Base-by-base conservation (phyloP, 164 flowering plant species). In the Stephania japonica region DNA sequence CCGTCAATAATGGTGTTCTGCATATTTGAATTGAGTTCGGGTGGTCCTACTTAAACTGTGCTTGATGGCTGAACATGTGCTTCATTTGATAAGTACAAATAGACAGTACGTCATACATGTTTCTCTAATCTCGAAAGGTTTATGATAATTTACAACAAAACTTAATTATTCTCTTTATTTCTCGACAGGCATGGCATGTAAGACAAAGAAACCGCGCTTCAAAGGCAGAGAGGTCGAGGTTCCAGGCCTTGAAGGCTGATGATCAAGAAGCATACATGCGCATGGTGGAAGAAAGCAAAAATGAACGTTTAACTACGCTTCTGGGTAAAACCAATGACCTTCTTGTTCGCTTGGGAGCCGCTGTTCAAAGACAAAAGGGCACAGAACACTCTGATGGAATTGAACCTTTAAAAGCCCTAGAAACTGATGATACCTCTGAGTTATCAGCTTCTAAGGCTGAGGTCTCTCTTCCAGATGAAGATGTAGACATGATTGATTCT, bases 201-300 rank as follows among this genome's bases (percentile, higher is more conserved):
- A 91, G 91, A 83, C 99, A 93, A 83, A 91, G 97, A 78, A 97
- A 93, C 73, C 90, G 98, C 61, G 97, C 94, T 67, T 87, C 98
- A 68, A 78, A 97, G 56, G 91, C 90, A 42, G 99, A 96, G 83
- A 93, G 89, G 81, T 72, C 90, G 71, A 92, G 99, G 85, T 81
- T 93, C 78, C 97, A 92, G 79, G 97, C 97, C 65, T 75, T 96
- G 73, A 96, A 90, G 85, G 84, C 95, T 71, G 98, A 90, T 82
- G 99, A 96, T 80, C 97, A 96, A 78, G 99, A 96, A 85, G 96
- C 98, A 11, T 93, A 96, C 81, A 87, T 93, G 99, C 82, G 81
- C 82, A 84, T 93, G 91, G 98, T 96, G 0, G 94, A 93, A 81
- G 99, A 96, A 86, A 93, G 98, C 84, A 96, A 96, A 78, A 96